Evolutionary conservation across 371 early-diverging fungal genomes (phyloP).

Genomic region (Mortierella sp.): DNA sequence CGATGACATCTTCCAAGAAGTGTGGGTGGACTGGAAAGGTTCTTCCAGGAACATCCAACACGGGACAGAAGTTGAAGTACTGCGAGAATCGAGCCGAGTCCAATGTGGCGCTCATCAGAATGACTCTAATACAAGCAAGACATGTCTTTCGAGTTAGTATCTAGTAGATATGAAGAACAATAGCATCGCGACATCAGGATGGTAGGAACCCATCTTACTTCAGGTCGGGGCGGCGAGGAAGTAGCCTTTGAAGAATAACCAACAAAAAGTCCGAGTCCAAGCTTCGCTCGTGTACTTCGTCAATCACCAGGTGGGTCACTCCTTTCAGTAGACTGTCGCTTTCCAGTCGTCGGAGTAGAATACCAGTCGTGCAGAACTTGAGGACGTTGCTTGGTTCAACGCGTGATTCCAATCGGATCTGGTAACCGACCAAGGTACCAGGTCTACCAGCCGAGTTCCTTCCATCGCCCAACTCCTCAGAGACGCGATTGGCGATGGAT

Average conservation of each 20-base stretch:
- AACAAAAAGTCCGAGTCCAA: conserved; percentile 87
- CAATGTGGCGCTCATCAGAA: conserved; percentile 90
- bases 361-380: conserved; percentile 82
- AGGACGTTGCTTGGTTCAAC: conserved; percentile 67
- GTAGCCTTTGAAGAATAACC: conserved; percentile 65
- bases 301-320: conserved; percentile 81
- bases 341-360: conserved; percentile 75
- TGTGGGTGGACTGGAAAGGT: conserved; percentile 81
- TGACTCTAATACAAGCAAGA: conserved; percentile 52
- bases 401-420: conserved; percentile 79
- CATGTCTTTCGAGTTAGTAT: too few relatives aligned
- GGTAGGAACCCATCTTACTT: conserved; percentile 60
- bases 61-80: conserved; percentile 77
- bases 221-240: conserved; percentile 64
- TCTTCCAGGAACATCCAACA: conserved; percentile 81
- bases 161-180: too few relatives aligned
- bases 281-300: conserved; percentile 89
- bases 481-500: conserved; percentile 91
- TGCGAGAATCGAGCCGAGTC: conserved; percentile 70
- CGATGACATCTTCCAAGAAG: conserved; percentile 82
- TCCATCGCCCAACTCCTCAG: conserved; percentile 77
- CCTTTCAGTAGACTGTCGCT: conserved; percentile 69
- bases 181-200: too few relatives aligned
- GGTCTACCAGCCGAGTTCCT: conserved; percentile 60
- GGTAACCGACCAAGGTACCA: conserved; percentile 83